phyloP scores from a whole-genome alignment of 768 basidiomycete genomes.

The Leccinum subgranulosum region DNA sequence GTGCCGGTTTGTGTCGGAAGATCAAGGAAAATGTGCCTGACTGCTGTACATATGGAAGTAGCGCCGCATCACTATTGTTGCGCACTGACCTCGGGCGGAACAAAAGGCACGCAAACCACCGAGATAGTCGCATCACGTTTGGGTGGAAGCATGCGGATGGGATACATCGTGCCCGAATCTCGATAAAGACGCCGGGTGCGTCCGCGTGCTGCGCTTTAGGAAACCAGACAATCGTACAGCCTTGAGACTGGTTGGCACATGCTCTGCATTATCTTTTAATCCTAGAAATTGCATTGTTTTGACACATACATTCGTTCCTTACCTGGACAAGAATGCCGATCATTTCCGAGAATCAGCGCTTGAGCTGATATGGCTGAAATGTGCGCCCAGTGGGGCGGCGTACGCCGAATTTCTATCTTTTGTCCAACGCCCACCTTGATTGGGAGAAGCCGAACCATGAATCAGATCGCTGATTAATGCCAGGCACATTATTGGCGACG shows the following conservation, averaged over 20 bases:
- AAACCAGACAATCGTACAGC: background rate
- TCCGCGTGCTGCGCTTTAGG: background rate
- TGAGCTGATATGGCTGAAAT: background rate
- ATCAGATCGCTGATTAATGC: constrained; percentile 2
- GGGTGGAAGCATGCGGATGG: constrained; percentile 5
- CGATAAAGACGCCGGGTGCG: background rate
- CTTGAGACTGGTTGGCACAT: background rate
- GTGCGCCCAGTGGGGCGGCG: constrained; percentile 2
- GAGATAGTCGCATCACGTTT: constrained; percentile 6
- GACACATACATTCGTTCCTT: background rate
- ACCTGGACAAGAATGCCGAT: constrained; percentile 6
- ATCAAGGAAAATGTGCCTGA: background rate
- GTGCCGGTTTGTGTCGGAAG: background rate
- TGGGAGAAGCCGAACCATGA: background rate
- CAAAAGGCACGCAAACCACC: constrained; percentile 1
- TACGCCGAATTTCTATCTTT: constrained; percentile 2
- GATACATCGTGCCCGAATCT: constrained; percentile 3
- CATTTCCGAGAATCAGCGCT: constrained; percentile 2
- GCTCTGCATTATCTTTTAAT: background rate
- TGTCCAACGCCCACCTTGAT: constrained; percentile 1
- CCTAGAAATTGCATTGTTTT: background rate
- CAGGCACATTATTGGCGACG: background rate
- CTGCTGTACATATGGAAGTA: background rate
- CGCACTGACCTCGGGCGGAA: background rate
- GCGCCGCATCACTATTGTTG: background rate